These are phyloP conservation scores for Xylaria intraflava DNA, from an alignment of 495 filamentous ascomycete genomes.

Conservation along the genomic window DNA sequence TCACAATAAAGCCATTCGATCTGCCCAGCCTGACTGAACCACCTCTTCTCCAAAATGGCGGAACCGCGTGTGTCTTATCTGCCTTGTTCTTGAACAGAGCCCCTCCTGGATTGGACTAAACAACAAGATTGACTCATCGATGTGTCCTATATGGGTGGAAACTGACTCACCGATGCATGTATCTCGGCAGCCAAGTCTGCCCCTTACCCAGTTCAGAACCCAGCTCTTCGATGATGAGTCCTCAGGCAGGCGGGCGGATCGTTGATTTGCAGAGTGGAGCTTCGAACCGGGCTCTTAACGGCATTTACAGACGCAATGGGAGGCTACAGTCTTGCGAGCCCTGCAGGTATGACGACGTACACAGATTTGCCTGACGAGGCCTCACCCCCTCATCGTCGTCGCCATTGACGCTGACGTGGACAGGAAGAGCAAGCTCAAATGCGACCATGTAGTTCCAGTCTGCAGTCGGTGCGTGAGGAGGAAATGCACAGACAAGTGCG, in stretches of 20 bases:
- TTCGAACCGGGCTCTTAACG: conserved; percentile 15
- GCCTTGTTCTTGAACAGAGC: background rate
- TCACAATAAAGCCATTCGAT: conserved; percentile 2
- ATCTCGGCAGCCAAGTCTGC: conserved; percentile 1
- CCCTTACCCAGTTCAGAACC: background rate
- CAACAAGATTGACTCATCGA: conserved; percentile 6
- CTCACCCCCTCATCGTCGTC: background rate
- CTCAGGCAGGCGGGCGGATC: conserved; percentile 22
- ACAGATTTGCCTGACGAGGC: background rate
- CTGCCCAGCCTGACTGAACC: background rate
- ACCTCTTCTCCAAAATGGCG: conserved; percentile 1
- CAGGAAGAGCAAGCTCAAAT: conserved; percentile 28
- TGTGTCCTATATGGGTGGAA: too few species aligned
- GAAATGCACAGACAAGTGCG: conserved; percentile 24
- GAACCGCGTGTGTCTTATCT: background rate
- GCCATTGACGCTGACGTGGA: conserved; percentile 12
- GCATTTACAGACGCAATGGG: conserved; percentile 27
- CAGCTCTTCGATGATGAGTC: conserved; percentile 16
- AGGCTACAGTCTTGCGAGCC: conserved; percentile 24
- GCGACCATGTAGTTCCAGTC: conserved; percentile 28
- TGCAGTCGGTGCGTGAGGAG: conserved; percentile 26
- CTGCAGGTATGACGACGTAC: conserved; percentile 9
- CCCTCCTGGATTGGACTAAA: too few species aligned
- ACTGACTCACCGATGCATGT: background rate
- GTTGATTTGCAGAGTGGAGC: conserved; percentile 21